Conservation (phyloP, 176 grass and related monocot species). For the Aegilops speltoides region DNA sequence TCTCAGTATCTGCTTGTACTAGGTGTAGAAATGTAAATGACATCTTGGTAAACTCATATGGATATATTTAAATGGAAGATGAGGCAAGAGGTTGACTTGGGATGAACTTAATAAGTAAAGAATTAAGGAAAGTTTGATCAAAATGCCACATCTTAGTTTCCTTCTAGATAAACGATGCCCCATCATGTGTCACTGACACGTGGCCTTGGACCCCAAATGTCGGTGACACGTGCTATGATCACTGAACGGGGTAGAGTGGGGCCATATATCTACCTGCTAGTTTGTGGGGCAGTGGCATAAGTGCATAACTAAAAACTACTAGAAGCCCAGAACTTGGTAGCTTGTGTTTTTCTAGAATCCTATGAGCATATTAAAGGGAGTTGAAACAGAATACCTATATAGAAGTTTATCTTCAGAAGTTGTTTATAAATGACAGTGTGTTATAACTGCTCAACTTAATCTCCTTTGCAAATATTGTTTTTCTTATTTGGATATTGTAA, state of each 20-base stretch:
- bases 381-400: not conserved
- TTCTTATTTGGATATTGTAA: not conserved
- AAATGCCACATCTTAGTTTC: not conserved
- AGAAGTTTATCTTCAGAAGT: not conserved
- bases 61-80: not conserved
- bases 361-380: not conserved
- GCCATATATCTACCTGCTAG: not conserved
- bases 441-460: not conserved
- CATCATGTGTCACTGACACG: too few species aligned
- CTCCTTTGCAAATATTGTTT: not conserved
- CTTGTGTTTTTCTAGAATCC: not conserved
- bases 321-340: not conserved
- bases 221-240: not conserved
- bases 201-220: too few species aligned
- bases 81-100: not conserved
- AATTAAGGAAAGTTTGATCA: not conserved
- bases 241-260: not conserved
- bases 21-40: not conserved
- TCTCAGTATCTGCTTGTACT: slow-evolving; percentile 5
- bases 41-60: not conserved
- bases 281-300: not conserved
- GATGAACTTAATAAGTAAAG: not conserved
- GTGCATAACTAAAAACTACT: not conserved
- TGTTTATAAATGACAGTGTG: not conserved
- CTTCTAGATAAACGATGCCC: too few species aligned